Evolutionary conservation across 768 basidiomycete genomes (phyloP).

Genomic region (Melanogaster broomeanus): DNA sequence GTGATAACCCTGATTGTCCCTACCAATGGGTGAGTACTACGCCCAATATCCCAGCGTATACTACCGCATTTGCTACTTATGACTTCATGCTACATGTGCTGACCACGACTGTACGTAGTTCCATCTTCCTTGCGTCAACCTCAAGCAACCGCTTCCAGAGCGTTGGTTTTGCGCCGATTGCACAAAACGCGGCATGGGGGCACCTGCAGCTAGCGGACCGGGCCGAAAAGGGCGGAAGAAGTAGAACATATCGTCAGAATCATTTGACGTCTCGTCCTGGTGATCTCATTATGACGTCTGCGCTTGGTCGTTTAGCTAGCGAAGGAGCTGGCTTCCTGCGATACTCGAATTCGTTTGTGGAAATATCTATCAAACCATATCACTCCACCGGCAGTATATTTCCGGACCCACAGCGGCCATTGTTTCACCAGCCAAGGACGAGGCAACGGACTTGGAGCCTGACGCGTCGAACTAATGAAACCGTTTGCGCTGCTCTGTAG

Average conservation of each 20-base stretch:
- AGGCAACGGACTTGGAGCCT: too few species aligned
- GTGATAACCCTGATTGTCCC: slow-evolving; percentile 56
- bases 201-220: slow-evolving; percentile 24
- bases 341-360: not conserved
- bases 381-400: not conserved
- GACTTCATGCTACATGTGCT: slow-evolving; percentile 7
- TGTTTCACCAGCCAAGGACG: too few species aligned
- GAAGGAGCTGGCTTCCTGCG: too few species aligned
- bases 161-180: slow-evolving; percentile 64
- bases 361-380: slow-evolving; percentile 2
- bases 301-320: not conserved
- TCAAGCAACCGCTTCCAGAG: slow-evolving; percentile 58
- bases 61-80: slow-evolving; percentile 1
- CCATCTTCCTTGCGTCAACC: slow-evolving; percentile 60
- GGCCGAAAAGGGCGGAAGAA: slow-evolving; percentile 46
- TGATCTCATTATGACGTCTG: not conserved
- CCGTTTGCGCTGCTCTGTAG: not conserved
- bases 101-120: slow-evolving; percentile 41
- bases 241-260: slow-evolving; percentile 23
- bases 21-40: slow-evolving; percentile 61
- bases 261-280: not conserved
- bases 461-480: too few species aligned
- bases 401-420: not conserved
- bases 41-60: not conserved
- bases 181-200: slow-evolving; percentile 37